Percentiles rank a stretch among this genome's conserved stretches.
These are phyloP conservation scores for Ananas comosus DNA, from an alignment of 176 grass and related monocot genomes.

Conservation along the genomic window DNA sequence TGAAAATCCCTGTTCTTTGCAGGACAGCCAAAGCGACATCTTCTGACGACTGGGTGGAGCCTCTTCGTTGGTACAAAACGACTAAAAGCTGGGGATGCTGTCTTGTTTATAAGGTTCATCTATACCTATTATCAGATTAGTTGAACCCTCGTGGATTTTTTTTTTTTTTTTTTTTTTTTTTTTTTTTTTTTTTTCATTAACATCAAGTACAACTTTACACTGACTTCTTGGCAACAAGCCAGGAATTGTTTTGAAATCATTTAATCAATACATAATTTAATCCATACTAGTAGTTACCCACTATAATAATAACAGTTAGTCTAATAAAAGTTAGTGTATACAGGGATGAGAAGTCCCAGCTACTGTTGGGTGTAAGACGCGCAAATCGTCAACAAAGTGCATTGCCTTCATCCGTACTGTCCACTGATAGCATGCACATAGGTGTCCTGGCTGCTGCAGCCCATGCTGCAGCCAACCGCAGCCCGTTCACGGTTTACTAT, in stretches of 20 bases:
- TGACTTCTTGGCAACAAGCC: too few relatives aligned
- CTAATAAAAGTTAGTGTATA: not conserved
- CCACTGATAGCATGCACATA: constrained; percentile 97
- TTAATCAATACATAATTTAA: not conserved
- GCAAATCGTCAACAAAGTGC: constrained; percentile 47
- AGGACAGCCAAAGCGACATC: constrained; percentile 95
- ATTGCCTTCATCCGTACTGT: constrained; percentile 79
- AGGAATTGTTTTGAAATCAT: not conserved
- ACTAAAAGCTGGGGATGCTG: constrained; percentile 87
- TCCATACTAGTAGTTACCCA: not conserved
- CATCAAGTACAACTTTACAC: too few relatives aligned
- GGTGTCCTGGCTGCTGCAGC: constrained; percentile 92
- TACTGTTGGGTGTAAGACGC: constrained; percentile 76
- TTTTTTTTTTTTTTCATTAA: too few relatives aligned
- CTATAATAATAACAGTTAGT: not conserved
- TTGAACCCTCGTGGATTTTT: not conserved
- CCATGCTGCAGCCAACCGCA: constrained; percentile 74
- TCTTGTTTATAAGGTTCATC: constrained; percentile 89
- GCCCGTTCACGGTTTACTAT: constrained; percentile 91
- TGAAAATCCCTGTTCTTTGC: constrained; percentile 20
- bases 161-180: too few relatives aligned
- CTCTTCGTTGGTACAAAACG: constrained; percentile 93
- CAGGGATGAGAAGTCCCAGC: constrained; percentile 95
- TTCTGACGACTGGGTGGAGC: constrained; percentile 99
- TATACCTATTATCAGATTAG: not conserved